Conservation (phyloP, 805 yeast genomes). For the Metschnikowia borealis region DNA sequence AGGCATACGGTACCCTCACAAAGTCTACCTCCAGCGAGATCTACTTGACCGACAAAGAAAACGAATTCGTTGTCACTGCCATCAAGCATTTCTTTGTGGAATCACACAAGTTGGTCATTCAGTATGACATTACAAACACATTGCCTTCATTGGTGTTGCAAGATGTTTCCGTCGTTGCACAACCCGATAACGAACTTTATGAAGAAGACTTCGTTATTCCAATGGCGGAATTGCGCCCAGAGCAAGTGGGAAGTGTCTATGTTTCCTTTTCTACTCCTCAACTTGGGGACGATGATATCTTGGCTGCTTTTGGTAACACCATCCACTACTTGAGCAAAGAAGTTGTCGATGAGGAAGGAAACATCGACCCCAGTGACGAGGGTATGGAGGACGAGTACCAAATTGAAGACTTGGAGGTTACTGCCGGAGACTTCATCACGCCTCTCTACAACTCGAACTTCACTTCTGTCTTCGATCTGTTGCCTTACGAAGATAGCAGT, state of each 20-base stretch:
- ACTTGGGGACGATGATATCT: conserved; percentile 37
- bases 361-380: conserved; percentile 61
- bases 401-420: conserved; percentile 70
- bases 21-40: conserved; percentile 59
- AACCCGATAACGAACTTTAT: conserved; percentile 55
- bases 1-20: conserved; percentile 67
- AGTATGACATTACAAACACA: conserved; percentile 82
- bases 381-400: conserved; percentile 94
- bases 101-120: conserved; percentile 66
- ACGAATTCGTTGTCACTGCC: conserved; percentile 85
- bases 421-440: conserved; percentile 75
- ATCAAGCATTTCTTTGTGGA: conserved; percentile 75
- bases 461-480: conserved; percentile 67
- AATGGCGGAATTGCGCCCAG: conserved; percentile 67
- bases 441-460: conserved; percentile 80
- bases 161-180: conserved; percentile 67
- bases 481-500: conserved; percentile 55
- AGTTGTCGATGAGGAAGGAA: conserved; percentile 66
- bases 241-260: conserved; percentile 68
- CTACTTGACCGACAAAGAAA: conserved; percentile 84
- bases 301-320: conserved; percentile 56
- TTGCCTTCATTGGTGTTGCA: conserved; percentile 72
- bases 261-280: conserved; percentile 66
- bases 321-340: conserved; percentile 77
- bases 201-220: conserved; percentile 73